phyloP scores from a whole-genome alignment of 768 basidiomycete species.

The Suillus paluster region DNA sequence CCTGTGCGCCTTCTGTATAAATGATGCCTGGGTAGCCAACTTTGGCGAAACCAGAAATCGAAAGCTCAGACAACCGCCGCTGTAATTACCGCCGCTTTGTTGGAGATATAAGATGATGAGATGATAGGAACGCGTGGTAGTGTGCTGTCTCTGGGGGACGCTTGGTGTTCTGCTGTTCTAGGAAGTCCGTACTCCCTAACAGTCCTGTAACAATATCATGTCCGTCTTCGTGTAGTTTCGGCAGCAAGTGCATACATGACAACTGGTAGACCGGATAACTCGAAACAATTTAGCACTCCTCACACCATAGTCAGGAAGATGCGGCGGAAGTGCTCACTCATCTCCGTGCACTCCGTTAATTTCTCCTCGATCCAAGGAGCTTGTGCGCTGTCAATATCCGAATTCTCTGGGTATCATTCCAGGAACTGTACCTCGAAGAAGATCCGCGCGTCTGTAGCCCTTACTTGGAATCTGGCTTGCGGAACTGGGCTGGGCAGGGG shows the following conservation, averaged over 20 bases:
- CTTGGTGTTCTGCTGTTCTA: not conserved
- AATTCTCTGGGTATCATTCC: conserved; percentile 15
- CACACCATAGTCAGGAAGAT: not conserved
- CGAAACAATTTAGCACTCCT: not conserved
- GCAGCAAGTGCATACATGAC: conserved; percentile 59
- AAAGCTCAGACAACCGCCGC: conserved; percentile 58
- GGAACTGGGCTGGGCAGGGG: conserved; percentile 13
- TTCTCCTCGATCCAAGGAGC: conserved; percentile 31
- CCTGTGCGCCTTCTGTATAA: conserved; percentile 62
- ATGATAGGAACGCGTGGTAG: conserved; percentile 70
- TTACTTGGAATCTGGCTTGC: conserved; percentile 42
- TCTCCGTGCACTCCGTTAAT: conserved; percentile 37
- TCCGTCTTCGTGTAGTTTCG: conserved; percentile 51
- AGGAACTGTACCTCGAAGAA: conserved; percentile 44
- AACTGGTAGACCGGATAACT: conserved; percentile 70
- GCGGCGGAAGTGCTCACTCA: conserved; percentile 27
- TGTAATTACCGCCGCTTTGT: conserved; percentile 63
- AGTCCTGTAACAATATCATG: conserved; percentile 7
- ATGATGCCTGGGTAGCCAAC: conserved; percentile 78
- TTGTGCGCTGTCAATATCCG: not conserved
- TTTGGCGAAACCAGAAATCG: conserved; percentile 70
- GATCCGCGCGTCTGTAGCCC: conserved; percentile 27
- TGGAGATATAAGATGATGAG: conserved; percentile 72
- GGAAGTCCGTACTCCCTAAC: not conserved
- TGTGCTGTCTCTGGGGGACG: conserved; percentile 1